Evolutionary conservation across 805 yeast species (phyloP), one percentile per base, ranked within the genome.

Genomic region (Lipomyces lipofer): DNA sequence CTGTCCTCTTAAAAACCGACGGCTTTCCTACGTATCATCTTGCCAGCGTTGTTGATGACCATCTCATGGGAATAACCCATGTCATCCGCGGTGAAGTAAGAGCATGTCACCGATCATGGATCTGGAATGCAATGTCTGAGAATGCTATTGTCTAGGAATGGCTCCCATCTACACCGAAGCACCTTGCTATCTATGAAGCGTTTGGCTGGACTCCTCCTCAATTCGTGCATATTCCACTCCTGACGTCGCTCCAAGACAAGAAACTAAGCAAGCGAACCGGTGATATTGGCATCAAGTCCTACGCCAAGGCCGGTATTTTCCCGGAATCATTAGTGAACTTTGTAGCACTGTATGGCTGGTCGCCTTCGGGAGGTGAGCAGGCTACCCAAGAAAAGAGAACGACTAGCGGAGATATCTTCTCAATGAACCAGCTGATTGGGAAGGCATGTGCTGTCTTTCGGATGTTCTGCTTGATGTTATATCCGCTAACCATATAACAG

Each of bases 61-160:
- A 91, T 68, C 72, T 87, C 44, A 94, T 94, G 99, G 70, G 82
- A 43, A 86, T 94, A 42, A 87, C 97, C 0, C 97, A 94, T 70
- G 99, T 94, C 7, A 83, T 94, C 4, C 77, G 99, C 62, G 99
- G 99, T 30, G 99, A 94, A n/a, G n/a, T n/a, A n/a, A n/a, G n/a
- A 66, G 47, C n/a, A 38, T n/a, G 33, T 10, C 9, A 15, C 9
- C 9, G 9, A 10, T 10, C n/a, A 12, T 30, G n/a, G 13, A 12
- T 30, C n/a, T 30, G 12, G 13, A 30, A 30, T 30, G 35, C 12
- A n/a, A n/a, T n/a, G n/a, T n/a, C n/a, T n/a, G n/a, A n/a, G n/a
- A n/a, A n/a, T 10, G 10, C 21, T 10, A 10, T 10, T n/a, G n/a
- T n/a, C n/a, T n/a, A n/a, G 29, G 99, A 94, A 69, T 94, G 99